Conservation (phyloP, 352 stramenopile species). For the Phytophthora constricta region DNA sequence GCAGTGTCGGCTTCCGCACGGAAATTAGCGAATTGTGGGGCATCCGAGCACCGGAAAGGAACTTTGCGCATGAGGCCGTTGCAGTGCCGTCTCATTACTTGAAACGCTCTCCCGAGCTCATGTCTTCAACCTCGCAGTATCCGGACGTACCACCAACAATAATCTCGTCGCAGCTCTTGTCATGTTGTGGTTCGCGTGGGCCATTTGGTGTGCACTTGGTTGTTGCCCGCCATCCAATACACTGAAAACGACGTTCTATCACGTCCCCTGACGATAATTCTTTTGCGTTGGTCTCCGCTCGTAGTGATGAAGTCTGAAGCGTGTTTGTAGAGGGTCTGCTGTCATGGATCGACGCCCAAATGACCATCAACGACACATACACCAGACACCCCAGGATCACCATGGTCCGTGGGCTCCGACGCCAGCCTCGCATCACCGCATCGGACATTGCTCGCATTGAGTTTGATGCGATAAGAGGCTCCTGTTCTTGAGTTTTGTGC, state of each 20-base stretch:
- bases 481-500: constrained; percentile 4
- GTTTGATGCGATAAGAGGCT: constrained; percentile 15
- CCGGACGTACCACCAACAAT: constrained; percentile 26
- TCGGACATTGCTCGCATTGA: constrained; percentile 7
- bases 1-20: constrained; percentile 14
- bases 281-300: not conserved
- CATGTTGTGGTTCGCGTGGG: not conserved
- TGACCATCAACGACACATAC: constrained; percentile 23
- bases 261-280: constrained; percentile 10
- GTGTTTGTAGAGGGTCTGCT: no score
- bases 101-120: constrained; percentile 21
- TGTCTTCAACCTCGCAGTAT: constrained; percentile 44
- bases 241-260: not conserved
- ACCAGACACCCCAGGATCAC: constrained; percentile 10
- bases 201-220: constrained; percentile 10
- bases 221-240: constrained; percentile 15
- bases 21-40: constrained; percentile 29
- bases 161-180: constrained; percentile 1
- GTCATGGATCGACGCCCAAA: constrained; percentile 19
- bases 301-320: not conserved
- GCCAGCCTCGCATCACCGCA: constrained; percentile 5
- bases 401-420: constrained; percentile 18
- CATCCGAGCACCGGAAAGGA: constrained; percentile 37
- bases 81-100: constrained; percentile 31
- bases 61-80: constrained; percentile 14